Percentiles rank a stretch among this genome's conserved stretches.
These are phyloP conservation scores for Melanogaster broomeanus DNA, from an alignment of 768 basidiomycete genomes.

Conservation along the genomic window DNA sequence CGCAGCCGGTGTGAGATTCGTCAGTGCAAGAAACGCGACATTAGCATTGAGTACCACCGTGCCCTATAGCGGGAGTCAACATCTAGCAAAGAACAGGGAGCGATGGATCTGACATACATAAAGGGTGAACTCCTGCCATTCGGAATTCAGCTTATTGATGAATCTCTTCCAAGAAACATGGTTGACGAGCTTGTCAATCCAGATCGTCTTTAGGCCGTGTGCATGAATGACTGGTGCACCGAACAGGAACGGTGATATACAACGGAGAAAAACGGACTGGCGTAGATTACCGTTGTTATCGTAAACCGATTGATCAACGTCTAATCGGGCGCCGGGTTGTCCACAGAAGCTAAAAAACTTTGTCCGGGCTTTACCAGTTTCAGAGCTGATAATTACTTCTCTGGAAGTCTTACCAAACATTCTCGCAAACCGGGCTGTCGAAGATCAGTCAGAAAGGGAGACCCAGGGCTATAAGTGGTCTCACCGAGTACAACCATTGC, in stretches of 20 bases:
- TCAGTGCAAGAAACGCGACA: slow-evolving; percentile 54
- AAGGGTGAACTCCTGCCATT: slow-evolving; percentile 51
- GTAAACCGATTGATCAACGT: slow-evolving; percentile 27
- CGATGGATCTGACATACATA: slow-evolving; percentile 36
- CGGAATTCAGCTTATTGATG: slow-evolving; percentile 41
- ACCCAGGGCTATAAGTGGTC: neutral
- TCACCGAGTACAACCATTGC: slow-evolving; percentile 3
- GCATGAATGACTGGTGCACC: slow-evolving; percentile 47
- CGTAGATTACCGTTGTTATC: neutral
- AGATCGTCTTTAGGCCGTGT: slow-evolving; percentile 41
- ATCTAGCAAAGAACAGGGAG: neutral
- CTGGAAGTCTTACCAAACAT: slow-evolving; percentile 11
- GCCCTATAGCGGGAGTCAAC: slow-evolving; percentile 30
- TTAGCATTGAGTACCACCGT: slow-evolving; percentile 53
- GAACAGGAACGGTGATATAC: slow-evolving; percentile 43
- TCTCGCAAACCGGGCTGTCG: neutral
- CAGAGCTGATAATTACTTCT: neutral
- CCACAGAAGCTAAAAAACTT: slow-evolving; percentile 39
- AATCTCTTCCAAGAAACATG: slow-evolving; percentile 40
- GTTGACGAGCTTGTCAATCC: slow-evolving; percentile 44
- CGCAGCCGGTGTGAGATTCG: slow-evolving; percentile 32
- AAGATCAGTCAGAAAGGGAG: neutral
- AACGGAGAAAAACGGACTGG: slow-evolving; percentile 38
- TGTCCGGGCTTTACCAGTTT: slow-evolving; percentile 19
- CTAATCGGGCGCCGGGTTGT: slow-evolving; percentile 37